phyloP scores from a whole-genome alignment of 2,329 filamentous ascomycete genomes.

The Monilinia fructigena region DNA sequence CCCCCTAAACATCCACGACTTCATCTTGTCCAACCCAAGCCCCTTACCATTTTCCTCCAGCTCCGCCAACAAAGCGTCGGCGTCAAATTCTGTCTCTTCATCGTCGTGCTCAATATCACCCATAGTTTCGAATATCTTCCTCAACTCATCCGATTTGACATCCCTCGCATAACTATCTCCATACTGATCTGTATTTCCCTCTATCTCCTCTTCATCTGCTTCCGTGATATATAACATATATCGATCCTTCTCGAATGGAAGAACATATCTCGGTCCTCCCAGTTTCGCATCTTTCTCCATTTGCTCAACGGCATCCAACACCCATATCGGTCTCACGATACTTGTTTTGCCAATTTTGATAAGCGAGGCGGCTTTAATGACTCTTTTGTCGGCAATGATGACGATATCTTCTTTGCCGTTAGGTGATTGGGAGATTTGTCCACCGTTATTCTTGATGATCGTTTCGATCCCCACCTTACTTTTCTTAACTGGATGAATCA shows the following conservation, averaged over 20 bases:
- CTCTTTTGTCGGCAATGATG: conserved; percentile 74
- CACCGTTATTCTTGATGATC: conserved; percentile 80
- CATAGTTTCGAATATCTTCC: conserved; percentile 50
- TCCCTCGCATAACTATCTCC: conserved; percentile 83
- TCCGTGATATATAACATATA: conserved; percentile 73
- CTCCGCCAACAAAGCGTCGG: conserved; percentile 50
- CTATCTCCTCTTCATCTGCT: conserved; percentile 53
- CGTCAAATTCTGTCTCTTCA: conserved; percentile 24
- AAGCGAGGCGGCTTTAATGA: conserved; percentile 79
- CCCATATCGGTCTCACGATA: conserved; percentile 78
- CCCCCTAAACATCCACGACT: conserved; percentile 53
- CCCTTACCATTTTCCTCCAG: conserved; percentile 57
- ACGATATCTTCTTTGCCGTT: conserved; percentile 61
- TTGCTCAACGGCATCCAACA: conserved; percentile 64
- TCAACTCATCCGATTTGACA: conserved; percentile 62
- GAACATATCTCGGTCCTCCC: conserved; percentile 55
- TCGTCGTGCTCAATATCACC: conserved; percentile 44
- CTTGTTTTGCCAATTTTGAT: conserved; percentile 69
- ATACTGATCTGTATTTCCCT: conserved; percentile 68
- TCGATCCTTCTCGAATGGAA: conserved; percentile 58
- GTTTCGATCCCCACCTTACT: conserved; percentile 76
- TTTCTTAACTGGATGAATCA: conserved; percentile 66
- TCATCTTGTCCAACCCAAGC: conserved; percentile 47
- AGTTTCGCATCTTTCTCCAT: conserved; percentile 49
- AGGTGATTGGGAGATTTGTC: conserved; percentile 72